These are phyloP conservation scores for Hyphopichia homilentoma DNA, from an alignment of 805 yeast genomes.

Conservation along the genomic window DNA sequence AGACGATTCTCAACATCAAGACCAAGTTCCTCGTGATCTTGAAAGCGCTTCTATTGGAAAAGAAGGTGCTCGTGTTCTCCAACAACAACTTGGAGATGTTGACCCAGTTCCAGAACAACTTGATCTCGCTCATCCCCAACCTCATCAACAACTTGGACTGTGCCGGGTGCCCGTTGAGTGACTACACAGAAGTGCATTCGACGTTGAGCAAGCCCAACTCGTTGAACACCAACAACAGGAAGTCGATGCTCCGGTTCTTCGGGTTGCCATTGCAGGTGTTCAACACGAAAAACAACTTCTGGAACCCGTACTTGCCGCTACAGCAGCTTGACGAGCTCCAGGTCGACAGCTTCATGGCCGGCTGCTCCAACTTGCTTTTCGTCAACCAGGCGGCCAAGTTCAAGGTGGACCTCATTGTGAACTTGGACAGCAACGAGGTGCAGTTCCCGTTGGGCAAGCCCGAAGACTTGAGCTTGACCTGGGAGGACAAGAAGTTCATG, in stretches of 20 bases:
- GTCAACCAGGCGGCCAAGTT: constrained; percentile 56
- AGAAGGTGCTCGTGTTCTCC: constrained; percentile 70
- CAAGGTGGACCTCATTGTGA: constrained; percentile 67
- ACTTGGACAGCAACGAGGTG: constrained; percentile 56
- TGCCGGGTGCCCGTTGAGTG: constrained; percentile 73
- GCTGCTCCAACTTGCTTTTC: constrained; percentile 83
- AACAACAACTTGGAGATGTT: constrained; percentile 69
- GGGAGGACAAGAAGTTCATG: constrained; percentile 71
- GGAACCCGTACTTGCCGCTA: constrained; percentile 90
- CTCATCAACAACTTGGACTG: constrained; percentile 68
- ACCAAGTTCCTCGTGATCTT: constrained; percentile 60
- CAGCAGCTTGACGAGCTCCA: constrained; percentile 82
- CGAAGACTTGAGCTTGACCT: constrained; percentile 29
- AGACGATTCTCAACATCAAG: constrained; percentile 56
- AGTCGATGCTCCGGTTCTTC: constrained; percentile 70
- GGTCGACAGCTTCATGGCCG: constrained; percentile 68
- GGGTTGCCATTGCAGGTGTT: constrained; percentile 88
- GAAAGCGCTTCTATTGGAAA: constrained; percentile 76
- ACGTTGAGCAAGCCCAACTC: constrained; percentile 57
- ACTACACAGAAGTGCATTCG: constrained; percentile 47
- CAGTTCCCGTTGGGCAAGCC: constrained; percentile 38
- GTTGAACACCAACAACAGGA: constrained; percentile 72
- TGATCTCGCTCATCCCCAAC: constrained; percentile 81
- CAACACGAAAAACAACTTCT: constrained; percentile 75
- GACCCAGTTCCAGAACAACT: constrained; percentile 78